Evolutionary conservation across 1,139 yeast genomes (phyloP).

Genomic region (Kurtzmaniella quercitrusa): DNA sequence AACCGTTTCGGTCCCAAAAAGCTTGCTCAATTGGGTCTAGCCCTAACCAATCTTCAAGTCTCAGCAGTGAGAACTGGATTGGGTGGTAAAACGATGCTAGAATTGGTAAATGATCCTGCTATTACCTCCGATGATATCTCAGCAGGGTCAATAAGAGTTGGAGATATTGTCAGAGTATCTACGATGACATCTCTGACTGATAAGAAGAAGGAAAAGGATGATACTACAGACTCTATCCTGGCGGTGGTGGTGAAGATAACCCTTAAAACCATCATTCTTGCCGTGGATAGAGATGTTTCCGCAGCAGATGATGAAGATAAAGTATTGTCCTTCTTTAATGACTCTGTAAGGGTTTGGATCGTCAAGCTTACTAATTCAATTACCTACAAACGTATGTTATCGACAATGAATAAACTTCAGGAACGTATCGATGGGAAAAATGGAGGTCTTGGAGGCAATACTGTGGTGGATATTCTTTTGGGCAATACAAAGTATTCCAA

Average conservation of each 20-base stretch:
- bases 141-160: slow-evolving; percentile 61
- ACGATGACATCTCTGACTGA: slow-evolving; percentile 29
- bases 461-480: slow-evolving; percentile 41
- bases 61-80: slow-evolving; percentile 68
- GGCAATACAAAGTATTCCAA: slow-evolving; percentile 34
- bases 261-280: slow-evolving; percentile 45
- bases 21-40: slow-evolving; percentile 68
- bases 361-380: slow-evolving; percentile 66
- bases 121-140: slow-evolving; percentile 39
- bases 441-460: slow-evolving; percentile 11
- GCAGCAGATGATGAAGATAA: slow-evolving; percentile 35
- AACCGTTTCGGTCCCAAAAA: slow-evolving; percentile 57
- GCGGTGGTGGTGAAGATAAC: slow-evolving; percentile 60
- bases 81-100: slow-evolving; percentile 73
- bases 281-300: slow-evolving; percentile 52
- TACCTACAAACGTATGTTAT: slow-evolving; percentile 76
- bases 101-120: slow-evolving; percentile 61
- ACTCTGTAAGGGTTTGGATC: slow-evolving; percentile 49
- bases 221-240: slow-evolving; percentile 34
- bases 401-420: slow-evolving; percentile 66
- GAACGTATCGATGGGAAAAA: slow-evolving; percentile 36
- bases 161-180: slow-evolving; percentile 68
- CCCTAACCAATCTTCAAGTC: slow-evolving; percentile 61
- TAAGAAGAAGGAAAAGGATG: slow-evolving; percentile 18
- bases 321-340: slow-evolving; percentile 36